phyloP scores from a whole-genome alignment of 805 yeast species.

The Nakazawaea wyomingensis region DNA sequence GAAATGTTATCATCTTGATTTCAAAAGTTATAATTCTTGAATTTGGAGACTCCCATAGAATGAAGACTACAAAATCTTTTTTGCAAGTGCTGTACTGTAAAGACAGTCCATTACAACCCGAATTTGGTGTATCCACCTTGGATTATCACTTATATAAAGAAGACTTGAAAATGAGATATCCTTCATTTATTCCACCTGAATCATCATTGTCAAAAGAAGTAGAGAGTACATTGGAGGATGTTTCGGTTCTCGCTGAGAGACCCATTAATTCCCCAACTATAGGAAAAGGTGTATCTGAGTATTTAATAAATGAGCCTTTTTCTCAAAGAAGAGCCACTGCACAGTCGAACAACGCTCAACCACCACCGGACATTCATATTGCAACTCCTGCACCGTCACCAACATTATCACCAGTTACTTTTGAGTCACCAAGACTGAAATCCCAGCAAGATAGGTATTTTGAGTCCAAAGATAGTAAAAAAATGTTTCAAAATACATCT shows the following conservation, averaged over 20 bases:
- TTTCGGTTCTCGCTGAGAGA: slow-evolving; percentile 3
- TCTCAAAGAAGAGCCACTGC: slow-evolving; percentile 24
- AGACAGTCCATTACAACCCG: slow-evolving; percentile 11
- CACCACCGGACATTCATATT: slow-evolving; percentile 47
- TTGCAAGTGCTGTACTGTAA: slow-evolving; percentile 36
- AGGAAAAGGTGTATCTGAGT: slow-evolving; percentile 4
- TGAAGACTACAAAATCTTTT: slow-evolving; percentile 40
- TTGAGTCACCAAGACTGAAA: neutral
- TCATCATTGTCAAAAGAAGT: slow-evolving; percentile 39
- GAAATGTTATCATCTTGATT: slow-evolving; percentile 50
- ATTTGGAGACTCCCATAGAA: slow-evolving; percentile 51
- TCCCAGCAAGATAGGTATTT: neutral
- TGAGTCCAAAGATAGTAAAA: slow-evolving; percentile 14
- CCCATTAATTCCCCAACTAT: neutral
- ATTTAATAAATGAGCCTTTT: slow-evolving; percentile 25
- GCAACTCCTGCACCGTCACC: slow-evolving; percentile 93
- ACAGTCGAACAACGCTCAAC: slow-evolving; percentile 26
- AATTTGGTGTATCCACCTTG: slow-evolving; percentile 64
- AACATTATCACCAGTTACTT: slow-evolving; percentile 42
- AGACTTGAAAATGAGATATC: slow-evolving; percentile 70
- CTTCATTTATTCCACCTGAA: slow-evolving; percentile 54
- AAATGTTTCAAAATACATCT: slow-evolving; percentile 28
- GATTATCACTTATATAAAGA: slow-evolving; percentile 79
- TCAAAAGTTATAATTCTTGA: slow-evolving; percentile 52
- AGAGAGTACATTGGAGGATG: slow-evolving; percentile 26